Evolutionary conservation across 352 stramenopile species (phyloP), one percentile per base, ranked within the genome.

Genomic region (Globisporangium okanoganense): DNA sequence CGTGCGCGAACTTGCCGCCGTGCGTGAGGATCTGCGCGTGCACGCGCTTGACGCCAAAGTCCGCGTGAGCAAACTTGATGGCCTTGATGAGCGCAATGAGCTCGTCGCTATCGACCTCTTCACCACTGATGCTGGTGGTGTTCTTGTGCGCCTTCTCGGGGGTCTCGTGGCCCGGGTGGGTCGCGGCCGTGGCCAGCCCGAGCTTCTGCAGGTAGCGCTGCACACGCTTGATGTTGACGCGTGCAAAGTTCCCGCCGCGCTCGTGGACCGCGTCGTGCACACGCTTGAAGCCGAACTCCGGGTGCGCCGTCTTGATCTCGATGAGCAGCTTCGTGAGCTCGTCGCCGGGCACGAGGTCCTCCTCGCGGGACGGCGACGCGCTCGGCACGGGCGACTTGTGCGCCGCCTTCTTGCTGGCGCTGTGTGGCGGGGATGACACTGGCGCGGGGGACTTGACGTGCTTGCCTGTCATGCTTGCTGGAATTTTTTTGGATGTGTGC

Each of bases 41-140:
- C 56, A 92, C 75, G 58, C 85, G 84, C 80, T 95, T 95, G 72
- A 85, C 74, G 33, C 82, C 84, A 48, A 84, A 95, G 31, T 90
- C 79, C 5, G 82, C 74, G 61, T 93, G 79, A 27, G 84, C 84
- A 64, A 95, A 95, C 71, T 94, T 95, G 70, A 95, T 81, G 56
- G 86, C 86, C 63, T 93, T 88, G 67, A 95, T 85, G 13, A 95
- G 73, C 61, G 86, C 86, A 36, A 79, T 89, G 27, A 95, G 79
- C 68, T 95, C 86, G 27, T 92, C 86, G 44, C 71, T 73, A 51
- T 87, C 72, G 51, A 93, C 82, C 1, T 18, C 56, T 5, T 65
- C 65, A n/a, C n/a, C n/a, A n/a, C n/a, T n/a, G n/a, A n/a, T n/a
- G n/a, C n/a, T n/a, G n/a, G n/a, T n/a, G n/a, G n/a, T n/a, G 40